Percentiles rank a stretch among this genome's conserved stretches.
Evolutionary conservation across 768 basidiomycete genomes (phyloP).

Genomic region (Hirschioporus abietinus): DNA sequence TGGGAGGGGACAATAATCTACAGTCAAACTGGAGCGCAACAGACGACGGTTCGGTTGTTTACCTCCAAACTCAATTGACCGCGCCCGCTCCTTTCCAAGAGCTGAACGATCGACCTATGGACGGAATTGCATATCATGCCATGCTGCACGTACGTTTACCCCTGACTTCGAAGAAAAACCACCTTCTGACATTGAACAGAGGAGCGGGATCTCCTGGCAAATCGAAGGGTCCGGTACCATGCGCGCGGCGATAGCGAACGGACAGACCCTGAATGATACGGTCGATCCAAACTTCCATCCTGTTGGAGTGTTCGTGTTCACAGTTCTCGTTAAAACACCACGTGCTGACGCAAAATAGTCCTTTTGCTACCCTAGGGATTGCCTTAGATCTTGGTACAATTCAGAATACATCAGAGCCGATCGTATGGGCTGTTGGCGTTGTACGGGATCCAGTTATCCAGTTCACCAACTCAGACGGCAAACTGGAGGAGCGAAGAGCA

Average conservation of each 20-base stretch:
- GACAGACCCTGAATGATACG: conserved; percentile 19
- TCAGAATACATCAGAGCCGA: conserved; percentile 26
- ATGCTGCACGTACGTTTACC: conserved; percentile 47
- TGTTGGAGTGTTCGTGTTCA: conserved; percentile 46
- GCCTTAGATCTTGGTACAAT: conserved; percentile 52
- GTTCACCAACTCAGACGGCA: conserved; percentile 38
- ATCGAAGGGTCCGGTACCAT: not conserved
- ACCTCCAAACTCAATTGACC: conserved; percentile 49
- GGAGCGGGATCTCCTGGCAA: not conserved
- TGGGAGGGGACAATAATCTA: conserved; percentile 41
- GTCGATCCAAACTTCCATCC: conserved; percentile 49
- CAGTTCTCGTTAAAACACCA: conserved; percentile 32
- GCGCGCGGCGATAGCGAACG: not conserved
- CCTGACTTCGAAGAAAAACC: conserved; percentile 16
- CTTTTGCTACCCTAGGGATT: conserved; percentile 60
- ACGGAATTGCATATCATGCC: conserved; percentile 7
- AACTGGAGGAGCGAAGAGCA: conserved; percentile 34
- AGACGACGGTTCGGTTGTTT: conserved; percentile 41
- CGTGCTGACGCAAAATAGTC: conserved; percentile 25
- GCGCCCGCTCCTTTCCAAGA: conserved; percentile 43
- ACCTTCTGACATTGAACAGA: not conserved
- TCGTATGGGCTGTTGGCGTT: conserved; percentile 44
- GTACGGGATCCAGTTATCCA: conserved; percentile 44
- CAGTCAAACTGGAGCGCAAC: conserved; percentile 53
- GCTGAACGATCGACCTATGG: conserved; percentile 35